phyloP scores from a whole-genome alignment of 371 early-diverging fungal genomes.

The Rhizomucor pusillus region DNA sequence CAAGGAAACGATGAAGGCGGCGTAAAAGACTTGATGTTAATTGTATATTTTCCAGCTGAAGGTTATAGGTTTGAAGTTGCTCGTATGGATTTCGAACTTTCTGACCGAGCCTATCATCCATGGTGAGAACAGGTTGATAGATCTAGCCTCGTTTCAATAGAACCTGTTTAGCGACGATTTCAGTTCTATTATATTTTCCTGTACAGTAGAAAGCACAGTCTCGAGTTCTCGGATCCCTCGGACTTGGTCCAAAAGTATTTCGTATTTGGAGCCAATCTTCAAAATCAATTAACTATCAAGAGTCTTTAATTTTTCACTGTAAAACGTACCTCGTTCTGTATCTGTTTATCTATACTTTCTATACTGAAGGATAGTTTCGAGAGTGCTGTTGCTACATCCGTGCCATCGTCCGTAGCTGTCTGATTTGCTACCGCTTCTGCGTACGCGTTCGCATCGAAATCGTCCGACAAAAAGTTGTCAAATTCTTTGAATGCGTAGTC shows the following conservation, averaged over 20 bases:
- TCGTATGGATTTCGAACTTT: constrained; percentile 64
- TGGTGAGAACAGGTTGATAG: not conserved
- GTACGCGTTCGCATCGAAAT: constrained; percentile 61
- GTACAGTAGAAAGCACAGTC: constrained; percentile 50
- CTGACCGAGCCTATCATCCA: constrained; percentile 42
- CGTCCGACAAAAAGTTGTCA: constrained; percentile 54
- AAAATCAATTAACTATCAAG: not conserved
- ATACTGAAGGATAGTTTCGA: constrained; percentile 72
- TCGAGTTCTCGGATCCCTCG: constrained; percentile 68
- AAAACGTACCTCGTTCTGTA: constrained; percentile 66
- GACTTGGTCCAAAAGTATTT: constrained; percentile 69
- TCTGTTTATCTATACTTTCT: constrained; percentile 74
- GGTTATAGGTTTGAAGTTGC: constrained; percentile 55
- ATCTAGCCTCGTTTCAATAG: not conserved
- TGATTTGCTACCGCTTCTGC: constrained; percentile 53
- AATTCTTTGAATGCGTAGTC: constrained; percentile 38
- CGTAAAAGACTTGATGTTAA: constrained; percentile 63
- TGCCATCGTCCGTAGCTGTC: constrained; percentile 45
- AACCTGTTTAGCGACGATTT: constrained; percentile 62
- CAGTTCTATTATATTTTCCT: constrained; percentile 52
- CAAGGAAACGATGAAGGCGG: constrained; percentile 62
- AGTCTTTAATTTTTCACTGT: not conserved
- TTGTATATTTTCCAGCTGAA: constrained; percentile 66
- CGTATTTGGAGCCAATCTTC: constrained; percentile 72
- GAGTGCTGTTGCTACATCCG: constrained; percentile 65